Percentiles rank a stretch among this genome's conserved stretches.
phyloP scores from a whole-genome alignment of 2,329 filamentous ascomycete species.

The Diaporthe sp. region DNA sequence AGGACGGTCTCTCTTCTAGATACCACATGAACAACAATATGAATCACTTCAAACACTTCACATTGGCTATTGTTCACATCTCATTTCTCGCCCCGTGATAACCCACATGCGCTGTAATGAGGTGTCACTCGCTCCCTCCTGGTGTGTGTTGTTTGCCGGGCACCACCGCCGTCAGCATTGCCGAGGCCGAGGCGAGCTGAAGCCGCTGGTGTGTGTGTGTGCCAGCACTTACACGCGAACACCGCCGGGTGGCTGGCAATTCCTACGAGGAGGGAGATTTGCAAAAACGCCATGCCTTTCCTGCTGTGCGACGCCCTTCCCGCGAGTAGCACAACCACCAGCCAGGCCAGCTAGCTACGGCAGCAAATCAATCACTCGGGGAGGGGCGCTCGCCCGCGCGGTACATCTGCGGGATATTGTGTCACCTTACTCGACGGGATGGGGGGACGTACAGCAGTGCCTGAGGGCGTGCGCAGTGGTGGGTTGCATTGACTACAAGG shows the following conservation, averaged over 20 bases:
- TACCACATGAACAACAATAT: constrained; percentile 26
- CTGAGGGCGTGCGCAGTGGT: neutral
- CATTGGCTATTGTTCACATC: neutral
- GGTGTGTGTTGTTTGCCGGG: neutral
- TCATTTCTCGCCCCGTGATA: neutral
- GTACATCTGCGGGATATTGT: constrained; percentile 22
- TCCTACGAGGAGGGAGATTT: neutral
- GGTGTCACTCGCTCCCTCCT: neutral
- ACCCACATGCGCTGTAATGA: neutral
- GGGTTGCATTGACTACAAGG: constrained; percentile 22
- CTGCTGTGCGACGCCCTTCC: constrained; percentile 15
- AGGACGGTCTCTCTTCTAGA: constrained; percentile 26
- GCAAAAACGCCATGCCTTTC: neutral
- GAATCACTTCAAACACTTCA: constrained; percentile 20
- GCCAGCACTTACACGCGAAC: neutral
- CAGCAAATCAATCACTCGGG: neutral
- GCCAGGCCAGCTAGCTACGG: neutral
- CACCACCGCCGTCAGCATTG: constrained; percentile 9
- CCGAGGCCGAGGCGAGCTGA: constrained; percentile 9
- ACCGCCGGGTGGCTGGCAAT: constrained; percentile 19
- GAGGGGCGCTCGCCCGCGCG: neutral
- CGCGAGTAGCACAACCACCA: constrained; percentile 8
- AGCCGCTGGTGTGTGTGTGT: neutral
- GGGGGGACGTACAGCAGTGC: constrained; percentile 1
- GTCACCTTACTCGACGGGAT: constrained; percentile 10